Conservation (phyloP, 305 asterid species). For the Fraxinus paxiana region DNA sequence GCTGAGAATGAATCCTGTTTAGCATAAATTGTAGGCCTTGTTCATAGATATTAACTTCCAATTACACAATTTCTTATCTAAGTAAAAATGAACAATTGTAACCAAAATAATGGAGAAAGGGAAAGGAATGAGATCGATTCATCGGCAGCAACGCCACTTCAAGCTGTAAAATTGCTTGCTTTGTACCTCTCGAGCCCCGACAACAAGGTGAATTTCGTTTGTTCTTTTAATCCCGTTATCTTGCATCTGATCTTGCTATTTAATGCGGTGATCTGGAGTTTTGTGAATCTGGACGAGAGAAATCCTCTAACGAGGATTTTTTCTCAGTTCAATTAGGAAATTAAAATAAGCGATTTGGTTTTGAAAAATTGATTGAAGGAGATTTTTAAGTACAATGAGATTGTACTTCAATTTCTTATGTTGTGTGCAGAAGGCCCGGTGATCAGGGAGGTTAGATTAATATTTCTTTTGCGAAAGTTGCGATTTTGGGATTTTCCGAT, state of each 20-base stretch:
- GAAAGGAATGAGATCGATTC: constrained; percentile 62
- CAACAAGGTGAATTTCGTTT: constrained; percentile 48
- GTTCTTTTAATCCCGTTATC: neutral
- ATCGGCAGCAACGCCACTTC: constrained; percentile 97
- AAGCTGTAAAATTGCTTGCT: constrained; percentile 89
- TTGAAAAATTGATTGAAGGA: neutral
- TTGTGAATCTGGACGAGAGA: constrained; percentile 8
- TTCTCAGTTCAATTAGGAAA: neutral
- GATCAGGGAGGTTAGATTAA: neutral
- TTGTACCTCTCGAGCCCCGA: constrained; percentile 62
- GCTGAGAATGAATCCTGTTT: neutral
- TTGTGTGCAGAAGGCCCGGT: neutral
- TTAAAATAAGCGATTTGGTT: neutral
- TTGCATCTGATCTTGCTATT: neutral
- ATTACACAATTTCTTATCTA: neutral
- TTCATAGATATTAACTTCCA: neutral
- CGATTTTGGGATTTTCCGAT: neutral
- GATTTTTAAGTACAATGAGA: neutral
- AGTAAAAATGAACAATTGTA: too few relatives aligned
- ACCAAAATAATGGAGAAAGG: neutral
- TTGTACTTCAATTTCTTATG: neutral
- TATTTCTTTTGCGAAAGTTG: neutral
- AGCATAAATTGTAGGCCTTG: neutral
- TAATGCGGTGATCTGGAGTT: neutral
- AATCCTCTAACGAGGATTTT: neutral